Evolutionary conservation across 768 basidiomycete genomes (phyloP), one percentile per base, ranked within the genome.

Genomic region (Psilocybe tampanensis): DNA sequence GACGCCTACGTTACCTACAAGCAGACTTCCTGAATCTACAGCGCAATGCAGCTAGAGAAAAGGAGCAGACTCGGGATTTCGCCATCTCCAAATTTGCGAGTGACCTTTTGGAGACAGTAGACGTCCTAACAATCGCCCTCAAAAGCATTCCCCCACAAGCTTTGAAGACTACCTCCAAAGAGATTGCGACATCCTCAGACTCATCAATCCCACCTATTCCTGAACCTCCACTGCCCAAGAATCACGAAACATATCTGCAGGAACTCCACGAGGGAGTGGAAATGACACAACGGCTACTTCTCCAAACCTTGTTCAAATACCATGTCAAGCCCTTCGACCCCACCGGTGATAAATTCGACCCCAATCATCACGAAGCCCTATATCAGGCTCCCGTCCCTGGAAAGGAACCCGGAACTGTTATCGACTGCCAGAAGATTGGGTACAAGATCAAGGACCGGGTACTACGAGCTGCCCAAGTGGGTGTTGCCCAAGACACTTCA

Each of bases 21-120:
- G 97, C 97, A 65, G 97, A 99, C 76, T 95, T 94, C 74, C 76
- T 96, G 43, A 99, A 98, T 73, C 81, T 97, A 43, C 94, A 95
- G 69, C 90, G 95, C 54, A 94, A 95, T 66, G 83, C 94, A 52
- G 88, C 88, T 24, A 84, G 90, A 58, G 97, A 98, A 76, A 94
- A 91, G 78, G 87, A 91, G 68, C 92, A 95, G 71, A 91, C 94
- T 29, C 86, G 88, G 56, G 94, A 97, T 72, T 98, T 90, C 74
- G 95, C 95, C 56, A 95, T 99, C 69, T 82, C 90, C 45, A 85
- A 85, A 34, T 98, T 99, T 70, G 96, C 97, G 9, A 76, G 78
- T n/a, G 91, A 94, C 76, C 81, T 95, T 53, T 85, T 95, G 44
- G 89, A 93, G 64, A 94, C 91, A 24, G 90, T 93, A 61, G 97